Conservation (phyloP, 2,329 filamentous ascomycete genomes). For the Pseudogymnoascus sp. region DNA sequence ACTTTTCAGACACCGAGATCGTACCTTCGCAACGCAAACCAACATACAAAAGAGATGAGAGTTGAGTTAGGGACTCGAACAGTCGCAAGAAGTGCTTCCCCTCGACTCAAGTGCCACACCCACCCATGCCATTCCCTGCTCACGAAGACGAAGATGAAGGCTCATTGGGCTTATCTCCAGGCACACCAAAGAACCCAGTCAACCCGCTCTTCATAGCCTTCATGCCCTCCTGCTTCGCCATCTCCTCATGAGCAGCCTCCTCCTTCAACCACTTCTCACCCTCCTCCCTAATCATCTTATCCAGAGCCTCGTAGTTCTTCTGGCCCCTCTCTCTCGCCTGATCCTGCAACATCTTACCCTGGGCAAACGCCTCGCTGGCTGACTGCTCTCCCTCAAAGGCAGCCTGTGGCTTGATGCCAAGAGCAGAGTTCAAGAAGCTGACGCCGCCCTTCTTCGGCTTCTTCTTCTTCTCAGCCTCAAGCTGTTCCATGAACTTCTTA, state of each 20-base stretch:
- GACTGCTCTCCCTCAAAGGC: conserved; percentile 65
- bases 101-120: conserved; percentile 4
- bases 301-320: conserved; percentile 79
- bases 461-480: conserved; percentile 61
- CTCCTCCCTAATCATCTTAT: conserved; percentile 86
- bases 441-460: conserved; percentile 53
- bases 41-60: background rate
- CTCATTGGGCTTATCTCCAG: conserved; percentile 3
- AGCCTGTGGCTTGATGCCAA: conserved; percentile 68
- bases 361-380: conserved; percentile 67
- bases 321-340: conserved; percentile 87
- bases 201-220: conserved; percentile 82
- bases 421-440: conserved; percentile 58
- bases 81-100: background rate
- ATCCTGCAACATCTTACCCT: conserved; percentile 97
- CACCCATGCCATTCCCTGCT: background rate
- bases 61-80: background rate
- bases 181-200: conserved; percentile 43
- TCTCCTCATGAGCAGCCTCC: conserved; percentile 81
- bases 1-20: background rate
- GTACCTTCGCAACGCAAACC: background rate
- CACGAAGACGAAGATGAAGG: background rate
- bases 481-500: conserved; percentile 72
- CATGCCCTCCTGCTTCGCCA: conserved; percentile 82
- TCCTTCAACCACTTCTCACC: conserved; percentile 95